Evolutionary conservation across 768 basidiomycete species (phyloP).

Genomic region (Hygrophorus russula): DNA sequence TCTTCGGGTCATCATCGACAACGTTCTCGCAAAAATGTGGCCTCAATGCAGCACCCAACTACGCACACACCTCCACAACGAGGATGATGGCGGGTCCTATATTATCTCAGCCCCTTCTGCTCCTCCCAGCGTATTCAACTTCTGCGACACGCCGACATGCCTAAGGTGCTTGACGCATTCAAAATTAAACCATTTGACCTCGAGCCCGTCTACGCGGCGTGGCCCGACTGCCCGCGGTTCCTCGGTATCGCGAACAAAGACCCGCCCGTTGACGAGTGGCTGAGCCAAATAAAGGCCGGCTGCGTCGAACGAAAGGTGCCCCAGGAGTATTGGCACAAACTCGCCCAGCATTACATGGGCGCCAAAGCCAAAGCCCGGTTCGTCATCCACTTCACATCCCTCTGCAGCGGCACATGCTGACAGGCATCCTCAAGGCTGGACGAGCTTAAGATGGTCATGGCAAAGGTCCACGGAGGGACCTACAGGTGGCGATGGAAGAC

Average conservation of each 20-base stretch:
- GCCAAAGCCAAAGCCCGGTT: conserved; percentile 48
- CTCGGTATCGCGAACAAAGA: conserved; percentile 62
- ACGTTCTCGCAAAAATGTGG: too few species aligned
- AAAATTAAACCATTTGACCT: conserved; percentile 72
- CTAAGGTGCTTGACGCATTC: conserved; percentile 59
- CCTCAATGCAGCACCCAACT: too few species aligned
- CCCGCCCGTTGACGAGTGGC: conserved; percentile 59
- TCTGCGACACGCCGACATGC: neutral
- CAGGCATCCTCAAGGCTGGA: conserved; percentile 22
- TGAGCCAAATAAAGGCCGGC: conserved; percentile 60
- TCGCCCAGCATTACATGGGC: conserved; percentile 67
- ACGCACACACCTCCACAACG: too few species aligned
- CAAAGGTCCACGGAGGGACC: conserved; percentile 63
- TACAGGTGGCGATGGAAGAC: conserved; percentile 82
- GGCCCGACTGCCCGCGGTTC: conserved; percentile 59
- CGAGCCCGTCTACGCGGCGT: conserved; percentile 51
- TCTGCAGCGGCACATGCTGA: too few species aligned
- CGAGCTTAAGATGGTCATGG: conserved; percentile 64
- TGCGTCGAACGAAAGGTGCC: conserved; percentile 62
- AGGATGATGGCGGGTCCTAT: too few species aligned
- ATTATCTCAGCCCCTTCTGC: too few species aligned
- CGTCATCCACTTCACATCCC: too few species aligned
- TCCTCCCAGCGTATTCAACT: too few species aligned
- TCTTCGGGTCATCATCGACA: too few species aligned
- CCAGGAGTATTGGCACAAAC: conserved; percentile 76